A percentile compares a stretch with the other conserved stretches of the same genome.
These are phyloP conservation scores for Dictyostelium intermedium DNA, from an alignment of 78 protist genomes.

Conservation along the genomic window DNA sequence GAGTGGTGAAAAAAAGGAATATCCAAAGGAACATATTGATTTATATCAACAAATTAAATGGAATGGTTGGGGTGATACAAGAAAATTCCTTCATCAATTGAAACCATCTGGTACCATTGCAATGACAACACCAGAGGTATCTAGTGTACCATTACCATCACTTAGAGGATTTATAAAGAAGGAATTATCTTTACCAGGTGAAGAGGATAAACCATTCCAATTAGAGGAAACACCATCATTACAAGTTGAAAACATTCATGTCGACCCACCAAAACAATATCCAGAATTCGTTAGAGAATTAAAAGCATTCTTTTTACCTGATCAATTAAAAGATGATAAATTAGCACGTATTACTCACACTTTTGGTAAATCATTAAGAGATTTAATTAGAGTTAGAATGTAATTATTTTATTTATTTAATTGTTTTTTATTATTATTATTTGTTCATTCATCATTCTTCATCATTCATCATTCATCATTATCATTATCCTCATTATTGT, in stretches of 20 bases:
- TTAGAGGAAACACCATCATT: slow-evolving; percentile 51
- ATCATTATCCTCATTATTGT: not conserved
- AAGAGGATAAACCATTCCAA: not conserved
- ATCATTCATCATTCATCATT: not conserved
- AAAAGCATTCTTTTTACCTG: slow-evolving; percentile 27
- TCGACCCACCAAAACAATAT: slow-evolving; percentile 22
- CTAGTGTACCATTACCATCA: slow-evolving; percentile 63
- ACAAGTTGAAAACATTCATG: slow-evolving; percentile 19
- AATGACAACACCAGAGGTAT: slow-evolving; percentile 29
- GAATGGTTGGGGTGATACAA: slow-evolving; percentile 81
- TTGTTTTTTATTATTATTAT: too few relatives aligned
- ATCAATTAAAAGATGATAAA: slow-evolving; percentile 59
- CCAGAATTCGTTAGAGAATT: slow-evolving; percentile 39
- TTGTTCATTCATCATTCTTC: not conserved
- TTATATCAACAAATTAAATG: slow-evolving; percentile 65
- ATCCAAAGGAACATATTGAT: slow-evolving; percentile 35
- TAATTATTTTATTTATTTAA: not conserved
- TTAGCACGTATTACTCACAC: slow-evolving; percentile 71
- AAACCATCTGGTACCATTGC: slow-evolving; percentile 46
- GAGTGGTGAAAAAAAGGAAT: slow-evolving; percentile 22
- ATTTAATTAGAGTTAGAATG: slow-evolving; percentile 61
- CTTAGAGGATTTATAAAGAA: slow-evolving; percentile 27
- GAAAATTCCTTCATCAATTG: slow-evolving; percentile 37
- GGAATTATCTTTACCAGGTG: slow-evolving; percentile 19
- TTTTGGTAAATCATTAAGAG: slow-evolving; percentile 62